Evolutionary conservation across 805 yeast genomes (phyloP), one percentile per base, ranked within the genome.

Genomic region (Lipomyces yamanashiensis): DNA sequence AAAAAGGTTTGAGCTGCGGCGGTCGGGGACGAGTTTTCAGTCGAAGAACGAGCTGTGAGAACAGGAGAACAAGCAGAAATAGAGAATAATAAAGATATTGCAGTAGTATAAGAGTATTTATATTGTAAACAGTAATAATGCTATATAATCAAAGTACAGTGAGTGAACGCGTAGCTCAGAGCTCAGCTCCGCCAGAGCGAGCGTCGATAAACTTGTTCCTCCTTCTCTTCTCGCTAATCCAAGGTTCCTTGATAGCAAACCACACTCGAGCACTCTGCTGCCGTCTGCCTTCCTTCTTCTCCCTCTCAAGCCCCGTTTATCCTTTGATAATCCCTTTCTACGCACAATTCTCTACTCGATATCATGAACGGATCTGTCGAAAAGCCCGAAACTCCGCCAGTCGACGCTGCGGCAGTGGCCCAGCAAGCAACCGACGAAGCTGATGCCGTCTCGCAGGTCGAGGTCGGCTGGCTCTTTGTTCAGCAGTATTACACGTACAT

Each of bases 401-500:
- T 17, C 15, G 48, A 37, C 19, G 15, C 9, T 2, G 48, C 48
- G 28, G 21, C 47, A 17, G 33, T 39, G 17, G 34, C 34, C 56
- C 50, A 40, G 51, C 50, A 36, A 15, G 9, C 54, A 9, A 49
- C 54, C 13, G 51, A n/a, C 7, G 63, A 40, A 10, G 36, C 40
- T 37, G 63, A 53, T 15, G 64, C 58, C 28, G 55, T 66, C 34
- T 64, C 68, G 43, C 69, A 70, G 56, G 70, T 45, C 40, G 71
- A 66, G 54, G 73, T 79, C 49, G 82, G 78, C 15, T 76, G 78
- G 77, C 71, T 74, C 59, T 79, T 79, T 67, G 77, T 76, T n/a
- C 72, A 76, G 66, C 71, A 73, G 61, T 79, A 79, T 69, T 79
- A 79, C 66, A 71, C 76, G 13, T 62, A 64, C 54, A 67, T 79